Percentiles rank a stretch among this genome's conserved stretches.
Evolutionary conservation across 148 eudicot species (phyloP).

Genomic region (Diospyros kaki): DNA sequence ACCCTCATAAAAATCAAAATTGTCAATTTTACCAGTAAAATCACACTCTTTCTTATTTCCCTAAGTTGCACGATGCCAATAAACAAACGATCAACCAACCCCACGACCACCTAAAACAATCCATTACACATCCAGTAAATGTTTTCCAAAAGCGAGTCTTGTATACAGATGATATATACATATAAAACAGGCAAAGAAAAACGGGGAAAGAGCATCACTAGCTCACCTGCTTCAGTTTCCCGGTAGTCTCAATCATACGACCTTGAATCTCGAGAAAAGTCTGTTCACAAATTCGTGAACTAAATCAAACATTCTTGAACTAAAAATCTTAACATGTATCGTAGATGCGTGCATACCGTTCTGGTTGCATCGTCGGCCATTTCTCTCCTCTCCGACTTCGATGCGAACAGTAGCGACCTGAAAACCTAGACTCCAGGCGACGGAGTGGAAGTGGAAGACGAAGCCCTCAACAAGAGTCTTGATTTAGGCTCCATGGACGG

Average conservation of each 20-base stretch:
- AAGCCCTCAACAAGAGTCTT: too few relatives aligned
- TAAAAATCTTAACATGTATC: background rate
- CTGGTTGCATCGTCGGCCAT: slow-evolving; percentile 89
- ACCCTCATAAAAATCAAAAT: background rate
- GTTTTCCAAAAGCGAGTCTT: background rate
- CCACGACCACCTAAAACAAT: background rate
- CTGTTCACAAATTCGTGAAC: slow-evolving; percentile 23
- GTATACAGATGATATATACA: background rate
- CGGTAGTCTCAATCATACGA: slow-evolving; percentile 81
- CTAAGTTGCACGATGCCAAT: background rate
- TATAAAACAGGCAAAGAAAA: background rate
- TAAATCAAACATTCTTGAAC: background rate
- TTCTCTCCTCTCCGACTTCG: background rate
- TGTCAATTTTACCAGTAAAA: background rate
- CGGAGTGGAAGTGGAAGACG: too few relatives aligned
- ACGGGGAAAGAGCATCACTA: background rate
- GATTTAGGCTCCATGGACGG: too few relatives aligned
- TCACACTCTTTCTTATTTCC: background rate
- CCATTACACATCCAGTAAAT: background rate
- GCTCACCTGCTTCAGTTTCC: slow-evolving; percentile 75
- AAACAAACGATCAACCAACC: background rate
- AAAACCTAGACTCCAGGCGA: too few relatives aligned
- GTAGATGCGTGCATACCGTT: slow-evolving; percentile 31
- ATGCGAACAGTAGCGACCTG: too few relatives aligned
- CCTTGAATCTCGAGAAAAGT: slow-evolving; percentile 86